These are phyloP conservation scores for Mycena galopus DNA, from an alignment of 768 basidiomycete species.

Conservation along the genomic window DNA sequence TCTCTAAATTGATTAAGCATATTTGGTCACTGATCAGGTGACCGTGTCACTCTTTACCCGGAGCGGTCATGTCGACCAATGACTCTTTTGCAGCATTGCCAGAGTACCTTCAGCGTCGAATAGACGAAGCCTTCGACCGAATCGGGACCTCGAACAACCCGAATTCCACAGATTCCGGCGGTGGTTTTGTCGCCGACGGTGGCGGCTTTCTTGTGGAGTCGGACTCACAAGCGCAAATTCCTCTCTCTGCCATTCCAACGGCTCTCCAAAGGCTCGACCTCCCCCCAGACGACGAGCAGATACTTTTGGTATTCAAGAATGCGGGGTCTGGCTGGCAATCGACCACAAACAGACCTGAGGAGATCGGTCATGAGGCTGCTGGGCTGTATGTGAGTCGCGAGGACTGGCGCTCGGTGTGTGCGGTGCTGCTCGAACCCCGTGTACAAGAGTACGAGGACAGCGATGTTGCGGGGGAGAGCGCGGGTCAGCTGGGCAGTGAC, in stretches of 20 bases:
- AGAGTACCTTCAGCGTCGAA: constrained; percentile 53
- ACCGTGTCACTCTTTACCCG: not conserved
- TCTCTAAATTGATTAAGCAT: no score
- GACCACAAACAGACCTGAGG: constrained; percentile 35
- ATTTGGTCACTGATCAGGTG: not conserved
- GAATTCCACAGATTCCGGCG: constrained; percentile 27
- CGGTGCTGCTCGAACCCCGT: constrained; percentile 71
- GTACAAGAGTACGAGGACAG: constrained; percentile 44
- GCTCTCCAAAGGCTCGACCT: constrained; percentile 77
- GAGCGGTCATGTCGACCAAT: constrained; percentile 18
- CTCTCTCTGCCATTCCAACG: constrained; percentile 67
- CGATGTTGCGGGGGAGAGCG: no score
- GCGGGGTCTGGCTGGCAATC: constrained; percentile 81
- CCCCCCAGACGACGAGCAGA: constrained; percentile 78
- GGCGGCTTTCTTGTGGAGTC: constrained; percentile 33
- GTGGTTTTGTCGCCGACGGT: constrained; percentile 36
- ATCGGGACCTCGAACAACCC: constrained; percentile 32
- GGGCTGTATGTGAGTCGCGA: constrained; percentile 63
- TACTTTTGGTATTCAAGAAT: constrained; percentile 79
- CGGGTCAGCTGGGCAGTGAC: constrained; percentile 19
- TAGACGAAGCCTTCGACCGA: constrained; percentile 67
- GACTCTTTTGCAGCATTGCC: constrained; percentile 58
- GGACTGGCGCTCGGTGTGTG: constrained; percentile 88
- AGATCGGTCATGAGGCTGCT: constrained; percentile 30
- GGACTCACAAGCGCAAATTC: constrained; percentile 53